A percentile compares a stretch with the other conserved stretches of the same genome.
Conservation (phyloP, 2,329 filamentous ascomycete species). For the Penicillium sp. region DNA sequence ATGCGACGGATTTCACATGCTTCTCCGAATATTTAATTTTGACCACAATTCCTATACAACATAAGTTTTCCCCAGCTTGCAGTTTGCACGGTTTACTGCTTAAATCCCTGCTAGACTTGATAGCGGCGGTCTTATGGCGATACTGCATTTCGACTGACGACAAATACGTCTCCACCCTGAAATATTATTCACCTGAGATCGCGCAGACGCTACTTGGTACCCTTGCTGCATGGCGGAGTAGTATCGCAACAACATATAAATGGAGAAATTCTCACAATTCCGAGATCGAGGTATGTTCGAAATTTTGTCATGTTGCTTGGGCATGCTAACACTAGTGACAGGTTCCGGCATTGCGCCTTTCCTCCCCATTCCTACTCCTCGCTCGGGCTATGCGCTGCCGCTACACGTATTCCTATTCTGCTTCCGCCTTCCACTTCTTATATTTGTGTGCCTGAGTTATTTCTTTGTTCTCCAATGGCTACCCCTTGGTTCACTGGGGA, state of each 20-base stretch:
- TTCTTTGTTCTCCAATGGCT: constrained; percentile 81
- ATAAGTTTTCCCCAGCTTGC: background rate
- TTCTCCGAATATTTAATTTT: background rate
- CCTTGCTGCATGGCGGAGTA: constrained; percentile 4
- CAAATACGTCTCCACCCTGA: no score
- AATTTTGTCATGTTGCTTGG: background rate
- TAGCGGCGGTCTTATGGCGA: background rate
- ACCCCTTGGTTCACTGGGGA: constrained; percentile 63
- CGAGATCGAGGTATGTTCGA: constrained; percentile 70
- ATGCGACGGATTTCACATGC: background rate
- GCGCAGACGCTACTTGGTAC: no score
- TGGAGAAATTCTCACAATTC: constrained; percentile 96
- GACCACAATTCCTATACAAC: background rate
- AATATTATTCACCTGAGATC: no score
- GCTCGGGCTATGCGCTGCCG: constrained; percentile 60
- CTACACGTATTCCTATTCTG: constrained; percentile 70
- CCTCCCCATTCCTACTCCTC: constrained; percentile 69
- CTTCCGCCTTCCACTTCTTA: constrained; percentile 73
- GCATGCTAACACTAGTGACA: constrained; percentile 35
- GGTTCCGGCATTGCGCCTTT: constrained; percentile 96
- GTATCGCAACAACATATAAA: constrained; percentile 32
- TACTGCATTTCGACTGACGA: no score
- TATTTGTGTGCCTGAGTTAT: constrained; percentile 65
- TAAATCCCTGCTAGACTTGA: background rate
- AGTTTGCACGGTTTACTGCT: background rate